Evolutionary conservation across 345 rosid genomes (phyloP), one percentile per base, ranked within the genome.

Genomic region (Ceriops zippeliana): DNA sequence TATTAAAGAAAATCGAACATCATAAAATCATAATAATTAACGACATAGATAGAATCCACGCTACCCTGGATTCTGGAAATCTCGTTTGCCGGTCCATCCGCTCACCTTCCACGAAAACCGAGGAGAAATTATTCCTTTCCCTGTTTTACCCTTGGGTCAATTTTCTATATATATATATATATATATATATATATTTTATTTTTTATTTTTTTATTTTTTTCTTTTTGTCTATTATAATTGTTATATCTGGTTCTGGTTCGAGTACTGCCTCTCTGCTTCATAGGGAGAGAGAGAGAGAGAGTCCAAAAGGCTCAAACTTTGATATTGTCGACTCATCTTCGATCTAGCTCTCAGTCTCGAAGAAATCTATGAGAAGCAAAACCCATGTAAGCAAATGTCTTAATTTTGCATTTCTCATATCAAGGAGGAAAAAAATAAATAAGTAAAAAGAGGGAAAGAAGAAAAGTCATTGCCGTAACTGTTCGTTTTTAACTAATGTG

Each of bases 41-140:
- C 15, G 5, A 11, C 5, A 3, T 17, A 13, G 37, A 42, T 42
- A 42, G 49, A 13, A 9, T 17, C 49, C 0, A 13, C 19, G 5
- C 49, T 3, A 42, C 49, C 4, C 17, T 42, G 49, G 49, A 65
- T 66, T 67, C 75, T 75, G 53, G 8, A 71, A 80, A 79, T 82
- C 86, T 83, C 83, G 79, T 77, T 76, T 78, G 78, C 75, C 78
- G 87, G 84, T 80, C 86, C 84, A 78, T 59, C 77, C 65, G 75
- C 71, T 84, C 87, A 59, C 84, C 63, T 73, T 71, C 84, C 87
- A 64, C 85, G 83, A 83, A 74, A 61, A 75, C 59, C 89, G 69
- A 84, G 85, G 87, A 24, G 0, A 28, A 57, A 53, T 70, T 52
- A 75, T 66, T 64, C 56, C 3, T 32, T 38, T 59, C 67, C 77